These are phyloP conservation scores for Penicillium janthinellum DNA, from an alignment of 2,329 filamentous ascomycete genomes.

Conservation along the genomic window DNA sequence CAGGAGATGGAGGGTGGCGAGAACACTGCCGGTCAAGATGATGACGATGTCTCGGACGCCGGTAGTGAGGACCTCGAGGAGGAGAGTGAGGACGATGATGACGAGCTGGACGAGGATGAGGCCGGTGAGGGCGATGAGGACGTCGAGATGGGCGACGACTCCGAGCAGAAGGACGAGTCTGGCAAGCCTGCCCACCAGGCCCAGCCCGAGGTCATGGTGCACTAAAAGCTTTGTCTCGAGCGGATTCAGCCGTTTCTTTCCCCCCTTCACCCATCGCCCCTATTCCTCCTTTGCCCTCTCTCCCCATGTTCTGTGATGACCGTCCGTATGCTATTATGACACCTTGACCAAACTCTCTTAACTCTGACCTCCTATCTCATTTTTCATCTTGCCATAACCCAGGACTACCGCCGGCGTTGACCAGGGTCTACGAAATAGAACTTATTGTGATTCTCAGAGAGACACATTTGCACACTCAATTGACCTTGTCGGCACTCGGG, in stretches of 20 bases:
- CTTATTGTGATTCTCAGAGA: background rate
- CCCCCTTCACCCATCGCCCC: slow-evolving; percentile 7
- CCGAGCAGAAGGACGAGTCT: slow-evolving; percentile 43
- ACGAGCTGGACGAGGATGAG: slow-evolving; percentile 67
- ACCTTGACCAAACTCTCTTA: slow-evolving; percentile 12
- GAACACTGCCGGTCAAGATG: slow-evolving; percentile 53
- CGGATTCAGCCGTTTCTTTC: background rate
- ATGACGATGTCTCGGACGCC: slow-evolving; percentile 72
- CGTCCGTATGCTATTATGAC: slow-evolving; percentile 36
- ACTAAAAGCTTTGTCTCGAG: slow-evolving; percentile 32
- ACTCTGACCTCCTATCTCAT: slow-evolving; percentile 3
- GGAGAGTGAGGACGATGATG: slow-evolving; percentile 72
- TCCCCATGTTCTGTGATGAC: slow-evolving; percentile 32
- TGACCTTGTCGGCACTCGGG: background rate
- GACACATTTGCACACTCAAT: background rate
- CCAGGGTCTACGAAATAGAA: slow-evolving; percentile 34
- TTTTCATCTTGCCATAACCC: slow-evolving; percentile 14
- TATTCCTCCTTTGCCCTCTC: slow-evolving; percentile 12
- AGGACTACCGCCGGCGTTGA: slow-evolving; percentile 20
- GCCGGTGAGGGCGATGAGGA: slow-evolving; percentile 60
- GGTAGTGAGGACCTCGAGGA: slow-evolving; percentile 78
- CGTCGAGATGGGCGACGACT: slow-evolving; percentile 61
- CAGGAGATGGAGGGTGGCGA: slow-evolving; percentile 75
- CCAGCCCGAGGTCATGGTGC: slow-evolving; percentile 51
- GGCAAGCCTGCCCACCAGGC: slow-evolving; percentile 37